Conservation (phyloP, 1,139 yeast genomes). For the Saccharomyces uvarum region DNA sequence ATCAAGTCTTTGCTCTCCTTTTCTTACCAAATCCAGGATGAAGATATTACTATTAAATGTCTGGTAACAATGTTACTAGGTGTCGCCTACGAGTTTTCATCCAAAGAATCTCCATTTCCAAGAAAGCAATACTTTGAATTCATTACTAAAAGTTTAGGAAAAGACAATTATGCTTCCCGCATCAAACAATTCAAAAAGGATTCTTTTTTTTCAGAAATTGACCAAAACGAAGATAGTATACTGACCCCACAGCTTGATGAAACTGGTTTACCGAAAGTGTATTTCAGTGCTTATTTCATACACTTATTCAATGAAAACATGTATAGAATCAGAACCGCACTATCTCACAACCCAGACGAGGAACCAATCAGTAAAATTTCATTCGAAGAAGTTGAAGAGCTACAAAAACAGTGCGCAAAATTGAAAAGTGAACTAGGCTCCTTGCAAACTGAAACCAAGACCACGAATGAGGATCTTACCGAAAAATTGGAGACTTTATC, state of each 20-base stretch:
- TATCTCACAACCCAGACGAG: conserved; percentile 63
- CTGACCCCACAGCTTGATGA: conserved; percentile 52
- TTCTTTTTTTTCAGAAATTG: conserved; percentile 48
- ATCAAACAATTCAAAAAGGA: conserved; percentile 65
- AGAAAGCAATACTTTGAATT: conserved; percentile 57
- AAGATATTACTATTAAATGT: conserved; percentile 62
- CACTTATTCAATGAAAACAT: conserved; percentile 62
- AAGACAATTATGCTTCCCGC: conserved; percentile 68
- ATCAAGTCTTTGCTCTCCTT: conserved; percentile 63
- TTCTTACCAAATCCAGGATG: conserved; percentile 53
- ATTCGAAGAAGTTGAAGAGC: conserved; percentile 58
- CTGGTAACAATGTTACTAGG: conserved; percentile 70
- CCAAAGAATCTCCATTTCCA: conserved; percentile 61
- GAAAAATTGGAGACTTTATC: conserved; percentile 11
- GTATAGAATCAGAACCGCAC: conserved; percentile 58
- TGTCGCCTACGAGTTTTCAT: conserved; percentile 72
- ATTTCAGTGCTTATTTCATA: conserved; percentile 59
- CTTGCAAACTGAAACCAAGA: conserved; percentile 11
- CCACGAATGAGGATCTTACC: conserved; percentile 1
- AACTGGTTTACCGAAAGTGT: conserved; percentile 82
- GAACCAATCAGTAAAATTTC: conserved; percentile 66
- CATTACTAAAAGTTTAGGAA: conserved; percentile 57
- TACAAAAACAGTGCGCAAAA: conserved; percentile 31
- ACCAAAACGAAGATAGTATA: conserved; percentile 36
- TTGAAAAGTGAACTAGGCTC: conserved; percentile 32